These are phyloP conservation scores for Musa balbisiana DNA, from an alignment of 202 grass and related monocot genomes.

Conservation along the genomic window DNA sequence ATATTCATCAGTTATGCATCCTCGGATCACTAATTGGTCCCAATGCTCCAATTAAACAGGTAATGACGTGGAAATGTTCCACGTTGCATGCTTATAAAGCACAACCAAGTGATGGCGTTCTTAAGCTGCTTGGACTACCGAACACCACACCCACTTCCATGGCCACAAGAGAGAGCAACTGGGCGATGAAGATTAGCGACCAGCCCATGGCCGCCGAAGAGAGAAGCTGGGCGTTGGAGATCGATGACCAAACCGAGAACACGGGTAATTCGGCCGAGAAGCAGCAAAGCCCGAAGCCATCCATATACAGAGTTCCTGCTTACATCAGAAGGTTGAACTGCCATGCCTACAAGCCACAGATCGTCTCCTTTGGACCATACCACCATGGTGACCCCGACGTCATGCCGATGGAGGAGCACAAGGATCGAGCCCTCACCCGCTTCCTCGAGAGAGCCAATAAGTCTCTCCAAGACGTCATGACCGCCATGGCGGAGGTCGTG, in stretches of 20 bases:
- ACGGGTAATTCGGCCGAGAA: slow-evolving; percentile 33
- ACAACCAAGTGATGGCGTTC: too few species aligned
- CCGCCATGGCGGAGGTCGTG: slow-evolving; percentile 28
- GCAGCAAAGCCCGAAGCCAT: slow-evolving; percentile 38
- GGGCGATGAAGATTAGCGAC: too few species aligned
- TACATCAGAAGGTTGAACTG: slow-evolving; percentile 50
- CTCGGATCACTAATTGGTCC: too few species aligned
- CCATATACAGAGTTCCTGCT: slow-evolving; percentile 59
- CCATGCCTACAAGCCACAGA: slow-evolving; percentile 60
- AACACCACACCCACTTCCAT: too few species aligned
- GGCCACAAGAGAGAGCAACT: too few species aligned
- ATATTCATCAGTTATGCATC: too few species aligned
- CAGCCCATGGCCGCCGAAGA: background rate
- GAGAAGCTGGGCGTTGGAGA: slow-evolving; percentile 38
- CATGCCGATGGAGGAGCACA: slow-evolving; percentile 68
- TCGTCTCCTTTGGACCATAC: slow-evolving; percentile 72
- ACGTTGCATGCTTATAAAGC: too few species aligned
- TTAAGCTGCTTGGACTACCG: too few species aligned
- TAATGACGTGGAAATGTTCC: too few species aligned
- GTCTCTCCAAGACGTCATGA: slow-evolving; percentile 34
- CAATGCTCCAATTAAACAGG: too few species aligned
- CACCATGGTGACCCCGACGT: slow-evolving; percentile 41
- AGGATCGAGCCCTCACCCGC: slow-evolving; percentile 54
- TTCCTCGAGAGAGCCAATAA: slow-evolving; percentile 38
- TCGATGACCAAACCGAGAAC: slow-evolving; percentile 28